Base-by-base conservation (phyloP, 495 filamentous ascomycete species). In the Neurospora sp. region DNA sequence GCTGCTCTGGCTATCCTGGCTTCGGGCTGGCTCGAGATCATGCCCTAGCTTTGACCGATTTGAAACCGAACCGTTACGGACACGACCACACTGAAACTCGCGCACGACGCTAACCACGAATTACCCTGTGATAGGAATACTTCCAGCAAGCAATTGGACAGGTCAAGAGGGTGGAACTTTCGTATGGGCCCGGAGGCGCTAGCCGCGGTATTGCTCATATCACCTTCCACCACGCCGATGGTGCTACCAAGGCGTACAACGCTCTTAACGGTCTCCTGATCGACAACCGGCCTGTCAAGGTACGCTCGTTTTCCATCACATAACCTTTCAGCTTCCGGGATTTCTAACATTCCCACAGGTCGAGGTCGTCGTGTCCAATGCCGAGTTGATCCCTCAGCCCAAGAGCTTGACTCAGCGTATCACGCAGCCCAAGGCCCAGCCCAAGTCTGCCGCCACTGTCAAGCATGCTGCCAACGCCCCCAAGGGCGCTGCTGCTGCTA, bases 221-320 rank as follows among this genome's bases (percentile, higher is more conserved):
- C 73, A 83, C 82, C 23, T 99, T 98, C 85, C 83, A 80, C 78
- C 92, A 92, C 74, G 81, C 90, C 18, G 92, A 91, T 74, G 92
- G 90, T 69, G 96, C 94, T 70, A 88, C 86, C 77, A 92, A 94
- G 82, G 96, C 96, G 38, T 89, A 91, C 72, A 87, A 90, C 77
- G 86, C 89, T n/a, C 85, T 95, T 72, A 96, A 98, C 77, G 93
- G 93, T 72, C 88, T 97, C 71, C 88, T 93, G 20, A 93, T 99
- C 71, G 96, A 99, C 82, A 90, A 90, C 74, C 89, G 90, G 70
- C 93, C 94, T 9, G 94, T 99, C 87, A 97, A 94, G 90, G 94
- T 96, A 84, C 71, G 83, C 71, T 71, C 44, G 16, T 35, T 59
- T 70, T 11, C 66, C 23, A 12, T 27, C 23, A 20, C 38, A 9